phyloP scores from a whole-genome alignment of 768 basidiomycete genomes.

The Suillus cothurnatus region DNA sequence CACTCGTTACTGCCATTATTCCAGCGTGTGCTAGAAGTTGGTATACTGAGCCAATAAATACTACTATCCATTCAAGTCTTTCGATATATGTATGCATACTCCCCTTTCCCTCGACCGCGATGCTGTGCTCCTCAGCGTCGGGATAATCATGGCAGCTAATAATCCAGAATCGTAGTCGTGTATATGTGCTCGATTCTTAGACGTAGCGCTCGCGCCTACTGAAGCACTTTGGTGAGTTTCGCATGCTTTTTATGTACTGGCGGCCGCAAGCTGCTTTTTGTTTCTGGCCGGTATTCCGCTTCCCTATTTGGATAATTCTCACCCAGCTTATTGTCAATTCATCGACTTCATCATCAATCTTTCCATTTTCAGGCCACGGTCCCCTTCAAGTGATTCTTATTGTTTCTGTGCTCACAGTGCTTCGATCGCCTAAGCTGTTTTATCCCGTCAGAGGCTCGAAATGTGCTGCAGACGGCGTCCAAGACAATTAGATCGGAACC shows the following conservation, averaged over 20 bases:
- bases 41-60: background rate
- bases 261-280: background rate
- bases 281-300: background rate
- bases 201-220: background rate
- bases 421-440: background rate
- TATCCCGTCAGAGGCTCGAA: background rate
- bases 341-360: background rate
- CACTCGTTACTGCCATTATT: background rate
- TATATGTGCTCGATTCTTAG: background rate
- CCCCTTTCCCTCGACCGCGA: background rate
- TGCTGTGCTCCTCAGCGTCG: background rate
- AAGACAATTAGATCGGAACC: constrained; percentile 1
- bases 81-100: background rate
- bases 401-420: background rate
- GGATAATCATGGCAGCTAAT: background rate
- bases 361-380: background rate
- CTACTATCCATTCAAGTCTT: background rate
- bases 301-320: background rate
- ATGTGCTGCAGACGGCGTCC: background rate
- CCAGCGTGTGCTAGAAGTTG: background rate
- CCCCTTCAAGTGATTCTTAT: constrained; percentile 3
- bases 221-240: background rate
- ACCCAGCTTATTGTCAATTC: constrained; percentile 6
- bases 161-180: background rate
- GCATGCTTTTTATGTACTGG: background rate